These are phyloP conservation scores for Aspergillus fumigatiaffinis DNA, from an alignment of 2,329 filamentous ascomycete species.

Conservation along the genomic window DNA sequence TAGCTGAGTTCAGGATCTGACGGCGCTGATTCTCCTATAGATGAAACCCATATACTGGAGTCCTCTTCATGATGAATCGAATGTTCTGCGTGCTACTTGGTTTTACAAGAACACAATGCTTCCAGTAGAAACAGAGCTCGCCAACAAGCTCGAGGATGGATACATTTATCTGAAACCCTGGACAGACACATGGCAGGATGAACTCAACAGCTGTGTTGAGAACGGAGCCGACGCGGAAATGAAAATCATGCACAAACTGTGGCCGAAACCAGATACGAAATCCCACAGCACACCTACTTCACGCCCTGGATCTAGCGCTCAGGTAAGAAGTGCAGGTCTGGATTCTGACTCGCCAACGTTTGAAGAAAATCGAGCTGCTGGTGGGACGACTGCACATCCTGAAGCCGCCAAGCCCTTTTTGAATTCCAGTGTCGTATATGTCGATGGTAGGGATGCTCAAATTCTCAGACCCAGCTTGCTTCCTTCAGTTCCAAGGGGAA, in stretches of 20 bases:
- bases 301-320: conserved; percentile 18
- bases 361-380: conserved; percentile 40
- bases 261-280: conserved; percentile 58
- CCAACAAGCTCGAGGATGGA: conserved; percentile 89
- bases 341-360: conserved; percentile 14
- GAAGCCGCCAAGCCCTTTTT: conserved; percentile 58
- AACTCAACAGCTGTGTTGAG: conserved; percentile 83
- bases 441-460: conserved; percentile 71
- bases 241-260: conserved; percentile 80
- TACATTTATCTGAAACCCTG: conserved; percentile 83
- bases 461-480: conserved; percentile 80
- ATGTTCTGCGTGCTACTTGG: conserved; percentile 85
- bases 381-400: conserved; percentile 38
- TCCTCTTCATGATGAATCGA: conserved; percentile 81
- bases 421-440: conserved; percentile 81
- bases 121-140: conserved; percentile 77
- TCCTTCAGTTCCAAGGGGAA: conserved; percentile 79
- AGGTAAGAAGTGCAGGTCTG: conserved; percentile 5
- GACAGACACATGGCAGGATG: conserved; percentile 89
- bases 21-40: conserved; percentile 36
- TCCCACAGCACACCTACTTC: conserved; percentile 30
- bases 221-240: conserved; percentile 87
- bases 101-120: conserved; percentile 96
- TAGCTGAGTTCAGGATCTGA: background rate
- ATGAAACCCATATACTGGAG: conserved; percentile 99